A percentile compares a stretch with the other conserved stretches of the same genome.
Evolutionary conservation across 106 monocot species (phyloP).

Genomic region (Allium fistulosum): DNA sequence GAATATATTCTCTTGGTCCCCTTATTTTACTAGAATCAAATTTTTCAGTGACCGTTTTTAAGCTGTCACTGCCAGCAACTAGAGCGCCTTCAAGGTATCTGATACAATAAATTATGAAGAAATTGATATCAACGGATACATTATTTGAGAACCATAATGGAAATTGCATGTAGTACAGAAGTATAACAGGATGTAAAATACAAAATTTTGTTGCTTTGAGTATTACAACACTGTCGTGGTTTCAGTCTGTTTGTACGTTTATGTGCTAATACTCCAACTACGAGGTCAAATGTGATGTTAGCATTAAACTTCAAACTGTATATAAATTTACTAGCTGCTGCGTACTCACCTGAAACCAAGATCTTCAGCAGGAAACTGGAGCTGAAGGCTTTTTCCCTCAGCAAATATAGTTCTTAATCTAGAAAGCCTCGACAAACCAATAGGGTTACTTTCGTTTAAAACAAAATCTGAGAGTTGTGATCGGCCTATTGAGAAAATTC

Average conservation of each 20-base stretch:
- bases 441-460: conserved; percentile 76
- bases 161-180: no score
- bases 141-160: no score
- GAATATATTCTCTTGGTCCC: conserved; percentile 45
- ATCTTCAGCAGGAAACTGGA: conserved; percentile 97
- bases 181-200: no score
- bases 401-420: conserved; percentile 65
- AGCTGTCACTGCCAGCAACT: conserved; percentile 19
- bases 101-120: conserved; percentile 2
- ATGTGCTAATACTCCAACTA: no score
- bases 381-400: conserved; percentile 87
- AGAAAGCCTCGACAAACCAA: conserved; percentile 64
- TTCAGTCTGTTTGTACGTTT: no score
- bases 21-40: conserved; percentile 10
- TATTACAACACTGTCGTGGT: no score
- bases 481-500: conserved; percentile 77
- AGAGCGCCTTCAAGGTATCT: conserved; percentile 78
- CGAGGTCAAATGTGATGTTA: no score
- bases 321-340: no score
- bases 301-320: no score
- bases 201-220: no score
- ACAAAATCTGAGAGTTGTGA: conserved; percentile 59
- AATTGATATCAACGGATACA: not conserved
- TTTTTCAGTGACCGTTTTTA: conserved; percentile 9
- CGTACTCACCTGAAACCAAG: conserved; percentile 83